These are phyloP conservation scores for Coniochaeta hoffmannii DNA, from an alignment of 2,329 filamentous ascomycete species.

Conservation along the genomic window DNA sequence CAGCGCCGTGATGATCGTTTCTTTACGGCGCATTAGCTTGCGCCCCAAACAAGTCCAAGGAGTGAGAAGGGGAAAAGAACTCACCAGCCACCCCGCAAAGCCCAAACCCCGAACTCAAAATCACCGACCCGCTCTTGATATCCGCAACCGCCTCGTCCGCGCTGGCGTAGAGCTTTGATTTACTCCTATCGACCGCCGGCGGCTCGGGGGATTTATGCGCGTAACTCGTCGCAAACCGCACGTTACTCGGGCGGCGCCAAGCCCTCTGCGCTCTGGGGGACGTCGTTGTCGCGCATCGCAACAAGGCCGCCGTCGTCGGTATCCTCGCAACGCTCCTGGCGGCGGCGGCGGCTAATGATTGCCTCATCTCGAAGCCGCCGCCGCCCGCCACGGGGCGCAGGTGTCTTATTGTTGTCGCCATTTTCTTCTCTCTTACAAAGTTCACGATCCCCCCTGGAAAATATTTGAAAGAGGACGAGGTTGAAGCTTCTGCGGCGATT, in stretches of 20 bases:
- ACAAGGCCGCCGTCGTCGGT: neutral
- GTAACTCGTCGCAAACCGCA: neutral
- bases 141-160: conserved; percentile 65
- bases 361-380: neutral
- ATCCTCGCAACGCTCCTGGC: neutral
- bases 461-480: neutral
- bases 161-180: conserved; percentile 41
- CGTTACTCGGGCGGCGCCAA: neutral
- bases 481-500: neutral
- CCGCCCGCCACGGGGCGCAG: neutral
- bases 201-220: neutral
- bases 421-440: neutral
- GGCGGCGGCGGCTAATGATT: neutral
- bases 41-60: too few species aligned
- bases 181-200: conserved; percentile 17
- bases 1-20: conserved; percentile 66
- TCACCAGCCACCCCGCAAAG: conserved; percentile 67
- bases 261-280: neutral
- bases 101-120: conserved; percentile 76
- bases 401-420: neutral
- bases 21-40: too few species aligned
- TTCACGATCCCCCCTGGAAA: too few species aligned
- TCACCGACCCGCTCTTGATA: conserved; percentile 59
- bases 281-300: neutral
- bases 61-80: conserved; percentile 15